Base-by-base conservation (phyloP, 73 alveolate species). In the Tetrahymena thermophila region DNA sequence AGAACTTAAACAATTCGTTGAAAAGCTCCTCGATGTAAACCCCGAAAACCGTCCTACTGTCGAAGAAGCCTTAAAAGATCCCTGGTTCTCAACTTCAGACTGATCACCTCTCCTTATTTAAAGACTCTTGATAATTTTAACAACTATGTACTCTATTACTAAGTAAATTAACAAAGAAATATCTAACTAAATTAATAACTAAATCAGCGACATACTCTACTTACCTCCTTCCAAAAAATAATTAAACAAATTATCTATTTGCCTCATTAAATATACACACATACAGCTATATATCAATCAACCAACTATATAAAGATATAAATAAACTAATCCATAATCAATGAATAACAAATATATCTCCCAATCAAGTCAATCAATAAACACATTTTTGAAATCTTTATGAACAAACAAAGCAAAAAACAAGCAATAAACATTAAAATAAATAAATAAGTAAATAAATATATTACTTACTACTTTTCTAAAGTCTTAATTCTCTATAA, bases 41-140 rank as follows among this genome's bases (percentile, higher is more conserved):
- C 97, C 97, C 3, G 85, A 95, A 84, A 95, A 95, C 37, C 93
- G 97, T 85, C 97, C 97, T 40, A n/a, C 94, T 2, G 93, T 94
- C 35, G 84, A 95, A 95, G 93, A 95, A n/a, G 85, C 94, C 40
- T 31, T 95, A 38, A 25, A 95, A 43, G 95, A 95, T 35, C 40
- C 95, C 11, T 71, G 89, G 89, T 71, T 71, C 37, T 28, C 89
- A 8, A 28, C 89, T 23, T 23, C 89, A 28, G 89, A 71, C 37
- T 71, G 89, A 71, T 28, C 89, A 71, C 35, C 11, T 71, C 3
- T 40, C 15, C 0, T 40, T 40, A n/a, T 40, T 37, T 4, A 40
- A 40, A 40, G 44, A 40, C 15, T 40, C 44, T 40, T 8, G 44
- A 40, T 40, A 40, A 40, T 40, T 40, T 40, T 40, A 40, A 40